Conservation (phyloP, 768 basidiomycete genomes). For the Dendrothele bispora region DNA sequence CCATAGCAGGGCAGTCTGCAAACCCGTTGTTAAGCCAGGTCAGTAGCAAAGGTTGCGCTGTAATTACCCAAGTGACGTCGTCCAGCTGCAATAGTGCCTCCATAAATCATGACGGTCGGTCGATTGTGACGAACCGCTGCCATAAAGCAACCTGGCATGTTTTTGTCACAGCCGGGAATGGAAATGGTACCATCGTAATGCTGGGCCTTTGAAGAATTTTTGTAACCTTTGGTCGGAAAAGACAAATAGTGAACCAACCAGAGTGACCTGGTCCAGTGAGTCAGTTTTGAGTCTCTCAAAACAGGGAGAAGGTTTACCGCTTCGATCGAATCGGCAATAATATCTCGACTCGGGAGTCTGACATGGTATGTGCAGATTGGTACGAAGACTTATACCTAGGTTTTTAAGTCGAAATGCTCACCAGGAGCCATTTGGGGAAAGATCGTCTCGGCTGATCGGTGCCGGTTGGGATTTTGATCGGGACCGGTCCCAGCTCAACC, state of each 20-base stretch:
- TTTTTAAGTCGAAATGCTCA: too few species aligned
- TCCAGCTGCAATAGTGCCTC: conserved; percentile 82
- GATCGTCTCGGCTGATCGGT: too few species aligned
- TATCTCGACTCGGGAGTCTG: conserved; percentile 82
- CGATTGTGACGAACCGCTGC: conserved; percentile 86
- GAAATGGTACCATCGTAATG: conserved; percentile 88
- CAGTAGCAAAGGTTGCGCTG: conserved; percentile 27
- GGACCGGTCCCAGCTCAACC: too few species aligned
- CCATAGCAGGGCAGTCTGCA: conserved; percentile 77
- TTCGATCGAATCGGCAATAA: conserved; percentile 90
- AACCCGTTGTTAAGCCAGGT: conserved; percentile 22
- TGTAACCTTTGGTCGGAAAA: too few species aligned
- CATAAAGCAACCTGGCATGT: conserved; percentile 69
- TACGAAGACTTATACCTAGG: too few species aligned
- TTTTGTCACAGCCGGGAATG: conserved; percentile 89
- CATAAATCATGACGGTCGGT: conserved; percentile 85
- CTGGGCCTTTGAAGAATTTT: too few species aligned
- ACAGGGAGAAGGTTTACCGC: conserved; percentile 35
- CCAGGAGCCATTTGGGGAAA: too few species aligned
- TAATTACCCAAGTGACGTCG: conserved; percentile 60
- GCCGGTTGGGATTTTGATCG: too few species aligned
- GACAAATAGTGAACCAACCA: too few species aligned
- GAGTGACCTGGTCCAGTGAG: background rate
- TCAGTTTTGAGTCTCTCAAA: background rate
- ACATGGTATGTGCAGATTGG: too few species aligned